Evolutionary conservation across 179 eudicot genomes (phyloP), one percentile per base, ranked within the genome.

Genomic region (Spinacia oleracea): DNA sequence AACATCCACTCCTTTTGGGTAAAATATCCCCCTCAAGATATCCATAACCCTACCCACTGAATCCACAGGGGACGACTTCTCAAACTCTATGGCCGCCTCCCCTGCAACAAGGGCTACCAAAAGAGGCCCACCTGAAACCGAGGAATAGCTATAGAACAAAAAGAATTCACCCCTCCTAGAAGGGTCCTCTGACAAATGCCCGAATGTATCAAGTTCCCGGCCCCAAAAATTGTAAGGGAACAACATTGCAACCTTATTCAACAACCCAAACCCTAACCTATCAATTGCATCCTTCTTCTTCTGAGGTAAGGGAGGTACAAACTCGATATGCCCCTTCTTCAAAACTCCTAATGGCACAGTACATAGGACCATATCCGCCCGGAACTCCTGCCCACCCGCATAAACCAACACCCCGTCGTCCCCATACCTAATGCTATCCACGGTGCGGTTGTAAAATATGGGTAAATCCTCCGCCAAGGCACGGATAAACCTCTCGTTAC

Each of bases 171-270:
- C 99, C 79, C 99, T 92, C 87, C 85, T 92, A 6, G 83, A 83
- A 35, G 97, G 87, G 45, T 96, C 92, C 73, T 90, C 96, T 0
- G 92, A 79, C 80, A 96, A 87, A 88, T 91, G 98, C 70, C 99
- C 99, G 77, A 96, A 96, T 0, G 99, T 96, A 77, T 96, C 99
- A 25, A 96, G 90, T 43, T 94, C 94, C 48, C 92, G 94, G 34
- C 99, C 99, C 99, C 99, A 96, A 81, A 96, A 96, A 75, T 92
- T 94, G 76, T 88, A 88, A 0, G 99, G 99, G 72, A 96, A 96
- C 84, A 96, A 74, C 88, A 96, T 96, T 0, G 97, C 98, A 77
- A 96, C 99, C 85, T 96, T 96, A 83, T 96, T 96, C 51, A 96
- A 84, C 86, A 96, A 74, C 60, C 99, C 99, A 75, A 94, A 96